Evolutionary conservation across 768 basidiomycete species (phyloP).

Genomic region (Termitomyces sp.): DNA sequence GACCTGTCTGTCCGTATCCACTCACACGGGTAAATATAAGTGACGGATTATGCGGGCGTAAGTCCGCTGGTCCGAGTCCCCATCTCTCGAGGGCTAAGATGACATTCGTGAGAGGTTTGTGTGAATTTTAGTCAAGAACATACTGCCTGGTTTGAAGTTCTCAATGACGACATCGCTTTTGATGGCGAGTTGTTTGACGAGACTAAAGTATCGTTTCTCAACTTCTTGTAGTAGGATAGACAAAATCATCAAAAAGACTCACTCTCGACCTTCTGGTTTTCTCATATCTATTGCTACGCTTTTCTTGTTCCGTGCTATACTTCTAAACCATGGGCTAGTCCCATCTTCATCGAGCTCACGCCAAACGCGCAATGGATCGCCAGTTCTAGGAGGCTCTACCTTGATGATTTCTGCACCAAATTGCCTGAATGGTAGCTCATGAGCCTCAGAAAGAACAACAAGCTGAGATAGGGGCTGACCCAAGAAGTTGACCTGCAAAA

Average conservation of each 20-base stretch:
- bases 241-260: constrained; percentile 8
- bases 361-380: constrained; percentile 68
- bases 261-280: constrained; percentile 47
- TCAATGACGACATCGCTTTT: constrained; percentile 64
- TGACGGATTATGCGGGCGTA: constrained; percentile 73
- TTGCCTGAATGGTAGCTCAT: constrained; percentile 33
- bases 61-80: constrained; percentile 50
- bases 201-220: constrained; percentile 25
- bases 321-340: constrained; percentile 70
- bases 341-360: constrained; percentile 66
- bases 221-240: background rate
- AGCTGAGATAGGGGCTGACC: constrained; percentile 30
- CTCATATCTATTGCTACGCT: constrained; percentile 64
- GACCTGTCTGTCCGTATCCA: constrained; percentile 71
- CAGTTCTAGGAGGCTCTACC: constrained; percentile 54
- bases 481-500: constrained; percentile 66
- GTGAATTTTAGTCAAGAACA: constrained; percentile 17
- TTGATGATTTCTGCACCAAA: constrained; percentile 73
- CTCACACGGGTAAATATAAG: constrained; percentile 88
- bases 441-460: background rate
- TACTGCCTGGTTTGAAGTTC: constrained; percentile 74
- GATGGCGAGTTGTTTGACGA: constrained; percentile 54
- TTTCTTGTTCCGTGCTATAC: constrained; percentile 69
- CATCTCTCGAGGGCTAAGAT: constrained; percentile 61
- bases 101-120: constrained; percentile 1